Conservation (phyloP, 805 yeast genomes). For the Wickerhamomyces chaumierensis region DNA sequence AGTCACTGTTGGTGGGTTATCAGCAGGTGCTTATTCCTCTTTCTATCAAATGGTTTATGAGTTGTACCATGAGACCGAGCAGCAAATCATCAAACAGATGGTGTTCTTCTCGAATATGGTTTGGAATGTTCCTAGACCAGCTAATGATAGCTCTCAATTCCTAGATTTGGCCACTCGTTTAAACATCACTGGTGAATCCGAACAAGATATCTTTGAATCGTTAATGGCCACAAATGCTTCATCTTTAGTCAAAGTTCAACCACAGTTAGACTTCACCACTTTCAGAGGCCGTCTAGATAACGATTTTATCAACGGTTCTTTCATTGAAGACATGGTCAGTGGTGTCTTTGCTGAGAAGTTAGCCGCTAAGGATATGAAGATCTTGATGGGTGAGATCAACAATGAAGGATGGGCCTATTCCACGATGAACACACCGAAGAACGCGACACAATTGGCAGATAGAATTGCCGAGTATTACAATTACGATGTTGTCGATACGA, state of each 20-base stretch:
- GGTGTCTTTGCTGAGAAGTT: no score
- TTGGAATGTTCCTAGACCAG: conserved; percentile 27
- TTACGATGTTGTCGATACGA: no score
- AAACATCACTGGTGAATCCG: conserved; percentile 10
- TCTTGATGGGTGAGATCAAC: no score
- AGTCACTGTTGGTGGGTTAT: conserved; percentile 33
- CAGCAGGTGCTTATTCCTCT: conserved; percentile 35
- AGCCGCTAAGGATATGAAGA: no score
- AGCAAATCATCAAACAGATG: conserved; percentile 27
- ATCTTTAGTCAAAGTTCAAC: conserved; percentile 16
- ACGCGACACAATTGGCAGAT: no score
- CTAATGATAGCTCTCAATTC: conserved; percentile 22
- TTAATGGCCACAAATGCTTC: conserved; percentile 14
- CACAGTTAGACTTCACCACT: conserved; percentile 19
- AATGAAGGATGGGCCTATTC: no score
- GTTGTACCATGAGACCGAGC: conserved; percentile 26
- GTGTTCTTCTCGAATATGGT: conserved; percentile 27
- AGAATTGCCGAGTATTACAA: no score
- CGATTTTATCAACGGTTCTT: conserved; percentile 23
- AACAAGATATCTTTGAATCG: conserved; percentile 13
- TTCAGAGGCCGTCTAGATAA: conserved; percentile 31
- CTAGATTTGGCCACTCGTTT: conserved; percentile 23
- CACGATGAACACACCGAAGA: no score
- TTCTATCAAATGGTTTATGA: conserved; percentile 32
- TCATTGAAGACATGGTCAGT: no score